phyloP scores from a whole-genome alignment of 2,329 filamentous ascomycete species.

The Stemphylium vesicarium region DNA sequence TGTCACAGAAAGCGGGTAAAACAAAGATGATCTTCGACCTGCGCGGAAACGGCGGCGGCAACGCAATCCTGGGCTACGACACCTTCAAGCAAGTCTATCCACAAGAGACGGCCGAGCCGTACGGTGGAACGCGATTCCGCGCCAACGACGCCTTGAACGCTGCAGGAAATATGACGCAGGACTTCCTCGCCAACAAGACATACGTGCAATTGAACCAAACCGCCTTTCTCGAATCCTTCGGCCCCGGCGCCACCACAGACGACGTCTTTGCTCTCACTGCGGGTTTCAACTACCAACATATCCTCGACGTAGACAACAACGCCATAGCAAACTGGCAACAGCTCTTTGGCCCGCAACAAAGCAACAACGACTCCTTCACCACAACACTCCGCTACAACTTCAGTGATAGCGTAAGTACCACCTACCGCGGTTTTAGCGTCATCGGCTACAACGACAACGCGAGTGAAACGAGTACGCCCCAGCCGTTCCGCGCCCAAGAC shows the following conservation, averaged over 20 bases:
- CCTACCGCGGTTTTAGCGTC: constrained; percentile 38
- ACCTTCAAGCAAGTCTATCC: constrained; percentile 64
- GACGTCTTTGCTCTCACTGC: constrained; percentile 35
- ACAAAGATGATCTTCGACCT: constrained; percentile 71
- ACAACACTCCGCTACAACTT: constrained; percentile 47
- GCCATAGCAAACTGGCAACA: constrained; percentile 43
- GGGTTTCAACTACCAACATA: constrained; percentile 43
- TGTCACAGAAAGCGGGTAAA: constrained; percentile 57
- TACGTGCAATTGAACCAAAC: constrained; percentile 38
- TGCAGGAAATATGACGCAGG: constrained; percentile 41
- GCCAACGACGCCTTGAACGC: constrained; percentile 51
- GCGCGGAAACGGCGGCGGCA: constrained; percentile 66
- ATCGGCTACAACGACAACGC: constrained; percentile 40
- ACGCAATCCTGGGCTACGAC: constrained; percentile 50
- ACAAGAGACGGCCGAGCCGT: constrained; percentile 46
- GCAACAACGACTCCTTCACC: constrained; percentile 46
- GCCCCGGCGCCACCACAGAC: constrained; percentile 21
- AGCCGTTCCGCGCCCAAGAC: constrained; percentile 48
- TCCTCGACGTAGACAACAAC: constrained; percentile 39
- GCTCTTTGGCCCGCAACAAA: constrained; percentile 44
- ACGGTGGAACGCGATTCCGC: constrained; percentile 56
- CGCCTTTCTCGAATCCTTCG: constrained; percentile 36
- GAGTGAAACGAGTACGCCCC: constrained; percentile 38
- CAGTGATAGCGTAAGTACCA: constrained; percentile 38
- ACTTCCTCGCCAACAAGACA: constrained; percentile 39